These are phyloP conservation scores for Colletotrichum cereale DNA, from an alignment of 2,329 filamentous ascomycete genomes.

Conservation along the genomic window DNA sequence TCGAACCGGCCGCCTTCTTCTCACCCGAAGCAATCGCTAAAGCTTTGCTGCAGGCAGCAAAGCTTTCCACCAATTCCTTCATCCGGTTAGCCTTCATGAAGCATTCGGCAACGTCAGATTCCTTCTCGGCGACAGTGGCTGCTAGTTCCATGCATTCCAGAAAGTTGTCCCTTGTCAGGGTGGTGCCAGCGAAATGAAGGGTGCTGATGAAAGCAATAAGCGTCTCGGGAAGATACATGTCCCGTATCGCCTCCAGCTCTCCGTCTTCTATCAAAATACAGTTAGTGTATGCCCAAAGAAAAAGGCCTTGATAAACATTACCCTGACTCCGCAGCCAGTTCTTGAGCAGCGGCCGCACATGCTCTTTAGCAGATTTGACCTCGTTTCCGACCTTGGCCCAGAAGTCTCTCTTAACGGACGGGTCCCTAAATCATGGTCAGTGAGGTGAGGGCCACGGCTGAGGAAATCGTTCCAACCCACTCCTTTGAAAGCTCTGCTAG, in stretches of 20 bases:
- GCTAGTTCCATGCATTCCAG: conserved; percentile 91
- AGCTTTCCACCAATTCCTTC: conserved; percentile 80
- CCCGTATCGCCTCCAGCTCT: conserved; percentile 75
- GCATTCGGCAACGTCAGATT: conserved; percentile 73
- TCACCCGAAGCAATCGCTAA: conserved; percentile 69
- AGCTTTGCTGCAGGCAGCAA: conserved; percentile 83
- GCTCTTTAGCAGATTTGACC: conserved; percentile 66
- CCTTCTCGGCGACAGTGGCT: conserved; percentile 77
- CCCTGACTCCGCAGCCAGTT: conserved; percentile 73
- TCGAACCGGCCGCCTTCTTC: conserved; percentile 63
- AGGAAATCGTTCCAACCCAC: conserved; percentile 54
- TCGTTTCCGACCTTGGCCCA: conserved; percentile 66
- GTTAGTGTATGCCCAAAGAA: conserved; percentile 8
- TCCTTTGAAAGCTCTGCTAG: conserved; percentile 64
- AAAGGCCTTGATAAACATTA: conserved; percentile 52
- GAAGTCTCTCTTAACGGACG: conserved; percentile 59
- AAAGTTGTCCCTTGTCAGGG: conserved; percentile 80
- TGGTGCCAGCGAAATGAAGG: conserved; percentile 82
- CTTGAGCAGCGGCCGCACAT: conserved; percentile 71
- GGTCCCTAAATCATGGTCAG: conserved; percentile 50
- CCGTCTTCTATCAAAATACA: conserved; percentile 42
- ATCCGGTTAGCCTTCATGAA: conserved; percentile 76
- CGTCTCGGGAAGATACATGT: conserved; percentile 86
- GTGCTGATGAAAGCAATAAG: conserved; percentile 86
- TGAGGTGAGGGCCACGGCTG: not conserved